These are phyloP conservation scores for Phaseolus coccineus DNA, from an alignment of 331 rosid genomes.

Conservation along the genomic window DNA sequence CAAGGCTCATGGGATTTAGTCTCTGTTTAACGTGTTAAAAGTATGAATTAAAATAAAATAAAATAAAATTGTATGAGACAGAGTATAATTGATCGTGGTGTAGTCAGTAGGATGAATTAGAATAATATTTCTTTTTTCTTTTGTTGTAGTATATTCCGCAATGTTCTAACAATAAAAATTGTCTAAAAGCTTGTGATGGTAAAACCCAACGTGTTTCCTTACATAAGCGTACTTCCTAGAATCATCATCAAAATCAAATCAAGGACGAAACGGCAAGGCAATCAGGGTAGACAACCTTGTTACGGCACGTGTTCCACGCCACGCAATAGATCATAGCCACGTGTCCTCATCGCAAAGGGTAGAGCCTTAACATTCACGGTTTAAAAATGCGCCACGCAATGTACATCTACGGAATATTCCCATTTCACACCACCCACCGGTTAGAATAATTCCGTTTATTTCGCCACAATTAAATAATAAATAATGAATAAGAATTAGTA, in stretches of 20 bases:
- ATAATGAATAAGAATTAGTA: not conserved
- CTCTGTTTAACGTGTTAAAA: too few relatives aligned
- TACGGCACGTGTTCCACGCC: conserved; percentile 39
- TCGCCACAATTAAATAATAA: not conserved
- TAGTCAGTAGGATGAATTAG: too few relatives aligned
- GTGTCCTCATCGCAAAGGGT: conserved; percentile 5
- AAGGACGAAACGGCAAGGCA: too few relatives aligned
- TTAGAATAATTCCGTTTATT: conserved; percentile 35
- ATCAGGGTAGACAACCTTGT: not conserved
- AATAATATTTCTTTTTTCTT: not conserved
- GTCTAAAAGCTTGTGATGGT: not conserved
- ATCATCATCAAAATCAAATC: not conserved
- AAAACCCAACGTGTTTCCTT: not conserved
- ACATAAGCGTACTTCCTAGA: conserved; percentile 6
- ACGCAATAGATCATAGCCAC: conserved; percentile 21
- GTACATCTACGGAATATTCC: conserved; percentile 53
- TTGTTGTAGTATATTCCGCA: not conserved
- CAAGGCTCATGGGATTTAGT: too few relatives aligned
- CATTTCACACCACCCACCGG: conserved; percentile 23
- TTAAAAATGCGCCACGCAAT: conserved; percentile 48
- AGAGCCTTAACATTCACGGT: not conserved
- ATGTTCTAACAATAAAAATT: not conserved
- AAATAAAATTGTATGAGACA: too few relatives aligned
- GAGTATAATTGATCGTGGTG: too few relatives aligned
- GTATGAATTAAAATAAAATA: too few relatives aligned